Evolutionary conservation across 768 basidiomycete genomes (phyloP), one percentile per base, ranked within the genome.

Genomic region (Agaricus subrufescens): DNA sequence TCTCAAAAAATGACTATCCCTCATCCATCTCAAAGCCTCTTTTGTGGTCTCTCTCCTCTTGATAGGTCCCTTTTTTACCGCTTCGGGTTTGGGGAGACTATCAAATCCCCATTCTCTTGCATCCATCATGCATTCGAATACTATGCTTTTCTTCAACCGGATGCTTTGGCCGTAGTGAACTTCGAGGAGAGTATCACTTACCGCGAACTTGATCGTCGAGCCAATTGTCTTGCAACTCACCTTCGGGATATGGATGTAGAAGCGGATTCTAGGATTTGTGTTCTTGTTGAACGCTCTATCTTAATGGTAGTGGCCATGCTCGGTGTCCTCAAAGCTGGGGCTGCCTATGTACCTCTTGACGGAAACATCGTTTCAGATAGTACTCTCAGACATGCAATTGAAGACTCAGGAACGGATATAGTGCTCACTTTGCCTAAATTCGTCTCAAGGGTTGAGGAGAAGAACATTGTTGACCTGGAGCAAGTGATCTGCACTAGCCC

Each of bases 271-370:
- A 79, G 82, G 6, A 78, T 85, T 37, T 81, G 80, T 58, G 67
- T 84, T 40, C 72, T 85, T 11, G 75, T 77, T 7, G 77, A 81
- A 56, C 77, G 83, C 26, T 82, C 78, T 19, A 78, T 84, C 39
- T 61, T 69, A 11, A 77, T 83, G 72, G 71, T 82, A 40, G 67
- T 80, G 19, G 82, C 76, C 5, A 80, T 85, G 46, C 64, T 84
- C 15, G 79, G 76, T 19, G 70, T 80, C 25, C 72, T 85, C 44
- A 84, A 84, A 61, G 77, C 81, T 9, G 83, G 82, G 4, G 82
- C 75, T 14, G 76, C 81, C 3, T 85, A 85, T 59, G 78, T 84
- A 9, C 83, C 83, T 5, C 67, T 83, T 31, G 83, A 85, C 61
- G 83, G 80, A 6, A 76, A 75, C 44, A 76, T 82, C 46, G 79